Conservation (phyloP, 2,329 filamentous ascomycete species). For the Aspergillus aculeatus region DNA sequence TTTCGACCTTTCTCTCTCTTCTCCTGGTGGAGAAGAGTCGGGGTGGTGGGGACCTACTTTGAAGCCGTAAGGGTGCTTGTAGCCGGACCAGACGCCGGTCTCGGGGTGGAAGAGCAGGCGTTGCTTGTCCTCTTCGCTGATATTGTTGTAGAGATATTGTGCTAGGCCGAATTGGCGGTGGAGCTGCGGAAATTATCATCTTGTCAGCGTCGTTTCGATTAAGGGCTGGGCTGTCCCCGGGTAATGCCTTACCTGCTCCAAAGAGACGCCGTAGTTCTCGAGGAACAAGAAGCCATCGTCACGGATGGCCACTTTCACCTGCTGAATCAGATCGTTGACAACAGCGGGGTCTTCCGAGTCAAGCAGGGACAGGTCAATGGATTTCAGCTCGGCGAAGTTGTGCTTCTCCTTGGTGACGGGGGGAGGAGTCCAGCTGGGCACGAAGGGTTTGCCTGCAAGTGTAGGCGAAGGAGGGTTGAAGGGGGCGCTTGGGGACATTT, state of each 20-base stretch:
- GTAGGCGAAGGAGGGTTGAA: slow-evolving; percentile 44
- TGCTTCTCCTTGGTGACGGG: slow-evolving; percentile 47
- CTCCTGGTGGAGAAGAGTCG: no score
- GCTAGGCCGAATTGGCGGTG: slow-evolving; percentile 53
- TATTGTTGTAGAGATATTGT: slow-evolving; percentile 52
- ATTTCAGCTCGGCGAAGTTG: slow-evolving; percentile 45
- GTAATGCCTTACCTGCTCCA: slow-evolving; percentile 37
- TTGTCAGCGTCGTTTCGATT: background rate
- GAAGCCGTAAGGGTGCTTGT: slow-evolving; percentile 51
- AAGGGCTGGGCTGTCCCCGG: background rate
- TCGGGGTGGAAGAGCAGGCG: slow-evolving; percentile 50
- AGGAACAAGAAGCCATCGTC: slow-evolving; percentile 50
- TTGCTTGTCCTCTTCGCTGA: slow-evolving; percentile 51
- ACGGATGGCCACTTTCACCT: slow-evolving; percentile 45
- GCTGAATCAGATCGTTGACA: slow-evolving; percentile 45
- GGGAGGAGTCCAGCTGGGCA: slow-evolving; percentile 47
- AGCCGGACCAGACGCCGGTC: slow-evolving; percentile 51
- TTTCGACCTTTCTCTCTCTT: no score
- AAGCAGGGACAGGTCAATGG: slow-evolving; percentile 47
- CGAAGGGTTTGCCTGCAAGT: slow-evolving; percentile 42
- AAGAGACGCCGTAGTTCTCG: slow-evolving; percentile 52
- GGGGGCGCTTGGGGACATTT: slow-evolving; percentile 32
- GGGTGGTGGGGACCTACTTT: slow-evolving; percentile 30
- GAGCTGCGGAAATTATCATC: slow-evolving; percentile 24
- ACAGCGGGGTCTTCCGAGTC: slow-evolving; percentile 45